Base-by-base conservation (phyloP, 495 filamentous ascomycete genomes). In the Penicillium daleae region DNA sequence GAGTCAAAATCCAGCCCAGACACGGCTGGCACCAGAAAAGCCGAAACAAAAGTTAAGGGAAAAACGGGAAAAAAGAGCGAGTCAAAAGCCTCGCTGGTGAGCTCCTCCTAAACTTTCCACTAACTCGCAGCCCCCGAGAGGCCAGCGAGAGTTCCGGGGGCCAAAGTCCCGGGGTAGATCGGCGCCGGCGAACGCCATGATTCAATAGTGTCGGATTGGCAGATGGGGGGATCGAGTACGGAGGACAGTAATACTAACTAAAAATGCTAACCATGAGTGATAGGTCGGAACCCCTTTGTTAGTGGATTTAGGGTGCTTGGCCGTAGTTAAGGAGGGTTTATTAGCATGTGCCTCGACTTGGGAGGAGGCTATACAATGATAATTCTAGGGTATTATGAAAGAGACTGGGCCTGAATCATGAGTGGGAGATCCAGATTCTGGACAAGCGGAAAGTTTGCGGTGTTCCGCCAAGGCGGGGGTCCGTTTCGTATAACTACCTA, bases 111-210 rank as follows among this genome's bases (percentile, higher is more conserved):
- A 21, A 5, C 10, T 12, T n/a, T 2, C 2, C 7, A 9, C 21
- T 26, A 35, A n/a, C 24, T n/a, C n/a, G n/a, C n/a, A 15, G 29
- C 29, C 29, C 29, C 29, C 7, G 7, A n/a, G n/a, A n/a, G n/a
- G n/a, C n/a, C n/a, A n/a, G n/a, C n/a, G 29, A 4, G 32, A 22
- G 35, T 19, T 40, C 21, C 35, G 21, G 33, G 21, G 32, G 21
- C 33, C 33, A 40, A 19, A 31, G 42, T 33, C 35, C 54, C 37
- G 54, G 54, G 54, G 54, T 40, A 40, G 54, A 56, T 56, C 54
- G 52, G 52, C 52, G 37, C 12, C 17, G 24, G 22, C 24, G 35
- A 42, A 33, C 54, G 33, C 54, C 54, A 33, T 52, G 6, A 9
- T 52, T 39, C 54, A 42, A 56, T 56, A 56, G 54, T 42, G 21